phyloP scores from a whole-genome alignment of 1,284 basidiomycete genomes.

The Jaminaea rosea region DNA sequence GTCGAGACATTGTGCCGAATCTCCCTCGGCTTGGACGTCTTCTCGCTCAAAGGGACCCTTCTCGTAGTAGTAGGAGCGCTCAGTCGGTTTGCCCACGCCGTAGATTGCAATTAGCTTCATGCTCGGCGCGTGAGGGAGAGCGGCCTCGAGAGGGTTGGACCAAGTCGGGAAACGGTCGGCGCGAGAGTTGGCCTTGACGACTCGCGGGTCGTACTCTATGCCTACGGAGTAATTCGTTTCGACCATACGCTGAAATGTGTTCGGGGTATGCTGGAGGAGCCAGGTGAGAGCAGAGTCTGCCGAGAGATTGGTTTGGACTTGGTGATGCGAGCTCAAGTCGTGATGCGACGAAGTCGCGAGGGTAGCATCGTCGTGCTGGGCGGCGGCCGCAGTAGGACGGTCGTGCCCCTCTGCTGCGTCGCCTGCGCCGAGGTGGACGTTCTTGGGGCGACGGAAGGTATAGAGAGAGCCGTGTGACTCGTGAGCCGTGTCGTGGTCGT shows the following conservation, averaged over 20 bases:
- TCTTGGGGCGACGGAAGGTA: constrained; percentile 58
- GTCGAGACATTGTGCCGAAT: constrained; percentile 12
- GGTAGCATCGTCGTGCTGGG: constrained; percentile 1
- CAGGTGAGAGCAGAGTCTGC: constrained; percentile 65
- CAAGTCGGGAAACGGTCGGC: constrained; percentile 55
- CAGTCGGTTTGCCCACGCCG: constrained; percentile 92
- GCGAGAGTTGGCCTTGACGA: constrained; percentile 42
- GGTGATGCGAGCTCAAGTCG: constrained; percentile 1
- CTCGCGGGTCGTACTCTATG: constrained; percentile 65
- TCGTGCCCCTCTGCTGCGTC: not conserved
- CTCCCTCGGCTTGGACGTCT: constrained; percentile 12
- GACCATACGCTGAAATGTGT: constrained; percentile 77
- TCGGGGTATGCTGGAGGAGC: constrained; percentile 75
- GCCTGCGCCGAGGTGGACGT: constrained; percentile 15
- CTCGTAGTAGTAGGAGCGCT: constrained; percentile 54
- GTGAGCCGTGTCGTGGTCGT: constrained; percentile 20
- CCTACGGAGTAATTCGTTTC: constrained; percentile 83
- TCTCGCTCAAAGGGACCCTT: constrained; percentile 25
- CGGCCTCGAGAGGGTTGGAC: constrained; percentile 86
- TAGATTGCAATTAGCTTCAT: constrained; percentile 92
- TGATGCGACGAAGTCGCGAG: too few species aligned
- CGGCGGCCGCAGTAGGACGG: not conserved
- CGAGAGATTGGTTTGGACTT: constrained; percentile 55
- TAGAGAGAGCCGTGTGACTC: constrained; percentile 64
- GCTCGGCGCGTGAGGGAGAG: constrained; percentile 70